These are phyloP conservation scores for Hypoxylon rubiginosum DNA, from an alignment of 2,329 filamentous ascomycete genomes.

Conservation along the genomic window DNA sequence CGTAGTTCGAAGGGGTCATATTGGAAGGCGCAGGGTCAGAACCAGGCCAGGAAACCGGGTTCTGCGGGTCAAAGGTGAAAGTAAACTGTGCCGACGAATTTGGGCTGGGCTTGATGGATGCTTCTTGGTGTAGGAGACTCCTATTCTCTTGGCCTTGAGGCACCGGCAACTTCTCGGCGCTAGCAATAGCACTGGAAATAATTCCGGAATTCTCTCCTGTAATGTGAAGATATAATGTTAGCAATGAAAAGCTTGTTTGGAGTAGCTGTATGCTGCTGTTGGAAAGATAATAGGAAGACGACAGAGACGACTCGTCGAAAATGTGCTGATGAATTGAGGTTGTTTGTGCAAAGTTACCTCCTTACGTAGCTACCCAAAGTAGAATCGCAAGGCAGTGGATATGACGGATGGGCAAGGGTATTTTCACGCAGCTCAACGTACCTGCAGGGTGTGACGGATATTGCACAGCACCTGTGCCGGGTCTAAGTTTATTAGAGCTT, in stretches of 20 bases:
- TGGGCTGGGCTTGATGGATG: slow-evolving; percentile 71
- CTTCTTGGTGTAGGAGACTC: slow-evolving; percentile 81
- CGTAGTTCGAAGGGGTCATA: slow-evolving; percentile 50
- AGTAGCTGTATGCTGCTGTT: slow-evolving; percentile 18
- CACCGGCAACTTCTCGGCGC: slow-evolving; percentile 78
- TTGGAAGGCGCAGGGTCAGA: slow-evolving; percentile 54
- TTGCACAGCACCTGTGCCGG: slow-evolving; percentile 55
- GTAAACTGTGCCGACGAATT: slow-evolving; percentile 88
- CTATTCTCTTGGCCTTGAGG: slow-evolving; percentile 80
- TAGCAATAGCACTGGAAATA: slow-evolving; percentile 92
- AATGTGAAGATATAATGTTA: slow-evolving; percentile 38
- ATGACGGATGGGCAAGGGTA: no score
- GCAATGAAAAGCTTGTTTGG: slow-evolving; percentile 13
- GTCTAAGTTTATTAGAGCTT: slow-evolving; percentile 61
- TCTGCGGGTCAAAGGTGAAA: slow-evolving; percentile 94
- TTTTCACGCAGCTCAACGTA: slow-evolving; percentile 53
- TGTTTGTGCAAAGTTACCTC: neutral
- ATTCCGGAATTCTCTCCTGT: slow-evolving; percentile 75
- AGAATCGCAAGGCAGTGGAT: no score
- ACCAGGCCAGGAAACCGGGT: slow-evolving; percentile 82
- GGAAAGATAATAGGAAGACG: neutral
- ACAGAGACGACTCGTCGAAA: neutral
- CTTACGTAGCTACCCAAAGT: neutral
- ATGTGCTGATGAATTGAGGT: neutral
- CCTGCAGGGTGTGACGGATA: slow-evolving; percentile 57